phyloP scores from a whole-genome alignment of 2,329 filamentous ascomycete species.

The Colletotrichum gloeosporioides region DNA sequence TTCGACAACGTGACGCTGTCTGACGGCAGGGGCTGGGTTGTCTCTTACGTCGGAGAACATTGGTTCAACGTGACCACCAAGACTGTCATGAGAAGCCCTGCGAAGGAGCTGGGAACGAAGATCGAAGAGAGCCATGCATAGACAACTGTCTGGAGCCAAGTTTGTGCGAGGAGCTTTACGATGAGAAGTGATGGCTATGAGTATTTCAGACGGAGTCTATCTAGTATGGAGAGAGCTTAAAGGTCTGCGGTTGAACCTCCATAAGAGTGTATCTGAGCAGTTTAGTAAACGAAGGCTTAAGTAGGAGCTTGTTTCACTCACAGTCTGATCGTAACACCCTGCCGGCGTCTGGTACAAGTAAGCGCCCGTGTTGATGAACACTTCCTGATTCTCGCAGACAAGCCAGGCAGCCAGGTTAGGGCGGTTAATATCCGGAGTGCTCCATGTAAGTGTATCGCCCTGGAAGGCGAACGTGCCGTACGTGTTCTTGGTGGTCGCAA shows the following conservation, averaged over 20 bases:
- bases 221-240: background rate
- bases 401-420: conserved; percentile 65
- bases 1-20: background rate
- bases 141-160: background rate
- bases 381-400: conserved; percentile 54
- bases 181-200: background rate
- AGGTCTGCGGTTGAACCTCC: conserved; percentile 20
- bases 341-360: conserved; percentile 63
- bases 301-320: conserved; percentile 32
- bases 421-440: conserved; percentile 48
- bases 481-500: conserved; percentile 53
- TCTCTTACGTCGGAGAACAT: background rate
- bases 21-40: background rate
- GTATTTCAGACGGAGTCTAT: background rate
- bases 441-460: conserved; percentile 65
- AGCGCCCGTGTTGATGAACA: conserved; percentile 65
- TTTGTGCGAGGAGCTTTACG: background rate
- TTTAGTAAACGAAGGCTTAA: background rate
- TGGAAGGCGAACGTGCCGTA: conserved; percentile 63
- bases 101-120: background rate
- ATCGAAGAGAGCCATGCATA: background rate
- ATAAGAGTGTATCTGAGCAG: conserved; percentile 20
- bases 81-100: background rate
- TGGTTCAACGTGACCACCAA: background rate
- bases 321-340: conserved; percentile 65